Evolutionary conservation across 2,329 filamentous ascomycete species (phyloP).

Genomic region (Penicillium expansum): DNA sequence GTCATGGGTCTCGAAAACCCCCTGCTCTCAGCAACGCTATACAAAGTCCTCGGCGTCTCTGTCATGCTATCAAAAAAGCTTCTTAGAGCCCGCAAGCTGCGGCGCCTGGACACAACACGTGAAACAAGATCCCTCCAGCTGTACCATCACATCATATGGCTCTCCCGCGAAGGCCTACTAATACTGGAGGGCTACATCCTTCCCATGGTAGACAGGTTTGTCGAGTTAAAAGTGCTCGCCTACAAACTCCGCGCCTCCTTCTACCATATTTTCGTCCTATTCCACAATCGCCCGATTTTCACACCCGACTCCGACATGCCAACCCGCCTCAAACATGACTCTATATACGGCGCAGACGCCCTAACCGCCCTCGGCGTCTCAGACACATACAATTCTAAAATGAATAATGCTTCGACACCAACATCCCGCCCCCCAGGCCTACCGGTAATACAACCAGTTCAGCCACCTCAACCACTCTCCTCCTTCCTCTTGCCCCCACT

Average conservation of each 20-base stretch:
- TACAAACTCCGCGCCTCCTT: slow-evolving; percentile 92
- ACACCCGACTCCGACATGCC: slow-evolving; percentile 52
- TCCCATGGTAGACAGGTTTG: slow-evolving; percentile 74
- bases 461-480: slow-evolving; percentile 44
- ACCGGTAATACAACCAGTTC: slow-evolving; percentile 27
- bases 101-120: slow-evolving; percentile 74
- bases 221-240: slow-evolving; percentile 82
- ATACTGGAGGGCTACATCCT: slow-evolving; percentile 84
- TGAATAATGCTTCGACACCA: neutral
- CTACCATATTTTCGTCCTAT: slow-evolving; percentile 94
- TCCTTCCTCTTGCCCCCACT: slow-evolving; percentile 76
- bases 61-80: slow-evolving; percentile 83
- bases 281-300: slow-evolving; percentile 84
- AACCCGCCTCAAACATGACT: slow-evolving; percentile 27
- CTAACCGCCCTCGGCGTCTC: slow-evolving; percentile 46
- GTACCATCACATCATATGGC: slow-evolving; percentile 91
- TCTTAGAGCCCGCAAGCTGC: slow-evolving; percentile 76
- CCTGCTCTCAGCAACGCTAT: slow-evolving; percentile 71
- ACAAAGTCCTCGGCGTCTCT: slow-evolving; percentile 86
- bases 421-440: slow-evolving; percentile 38
- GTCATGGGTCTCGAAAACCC: slow-evolving; percentile 74
- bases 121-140: slow-evolving; percentile 77
- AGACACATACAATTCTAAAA: neutral
- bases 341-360: slow-evolving; percentile 36
- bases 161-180: slow-evolving; percentile 83